These are phyloP conservation scores for Metroxylon sagu DNA, from an alignment of 176 grass and related monocot species.

Conservation along the genomic window DNA sequence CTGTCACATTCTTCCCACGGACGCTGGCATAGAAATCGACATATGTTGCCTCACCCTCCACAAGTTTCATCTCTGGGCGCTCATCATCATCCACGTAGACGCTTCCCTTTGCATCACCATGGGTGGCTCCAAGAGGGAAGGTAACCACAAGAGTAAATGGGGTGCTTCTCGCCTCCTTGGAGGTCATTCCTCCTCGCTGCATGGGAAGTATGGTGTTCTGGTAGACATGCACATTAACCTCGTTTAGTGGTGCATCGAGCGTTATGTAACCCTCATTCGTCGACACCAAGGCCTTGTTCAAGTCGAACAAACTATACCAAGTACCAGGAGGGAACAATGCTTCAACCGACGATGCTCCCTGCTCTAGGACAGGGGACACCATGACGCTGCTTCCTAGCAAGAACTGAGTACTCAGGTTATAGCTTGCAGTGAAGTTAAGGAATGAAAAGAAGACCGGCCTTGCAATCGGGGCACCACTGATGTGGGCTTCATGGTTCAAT, in stretches of 20 bases:
- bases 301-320: conserved; percentile 95
- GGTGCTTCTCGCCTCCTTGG: conserved; percentile 46
- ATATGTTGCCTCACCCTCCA: conserved; percentile 62
- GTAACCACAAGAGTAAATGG: conserved; percentile 76
- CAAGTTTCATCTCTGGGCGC: conserved; percentile 68
- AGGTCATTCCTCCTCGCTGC: conserved; percentile 69
- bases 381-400: conserved; percentile 62
- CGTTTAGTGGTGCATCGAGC: conserved; percentile 55
- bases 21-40: conserved; percentile 52
- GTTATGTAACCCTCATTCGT: conserved; percentile 11
- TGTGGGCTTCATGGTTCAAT: conserved; percentile 64
- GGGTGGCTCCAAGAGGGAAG: conserved; percentile 44
- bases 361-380: conserved; percentile 66
- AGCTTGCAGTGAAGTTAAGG: conserved; percentile 59
- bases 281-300: conserved; percentile 45
- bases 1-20: conserved; percentile 51
- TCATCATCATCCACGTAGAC: conserved; percentile 89
- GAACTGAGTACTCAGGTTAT: conserved; percentile 74
- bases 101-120: conserved; percentile 44
- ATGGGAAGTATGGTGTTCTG: conserved; percentile 68
- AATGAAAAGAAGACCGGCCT: conserved; percentile 86
- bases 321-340: conserved; percentile 70
- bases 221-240: conserved; percentile 81
- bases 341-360: conserved; percentile 48
- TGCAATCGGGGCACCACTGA: conserved; percentile 65